These are phyloP conservation scores for Withania somnifera DNA, from an alignment of 305 asterid genomes.

Conservation along the genomic window DNA sequence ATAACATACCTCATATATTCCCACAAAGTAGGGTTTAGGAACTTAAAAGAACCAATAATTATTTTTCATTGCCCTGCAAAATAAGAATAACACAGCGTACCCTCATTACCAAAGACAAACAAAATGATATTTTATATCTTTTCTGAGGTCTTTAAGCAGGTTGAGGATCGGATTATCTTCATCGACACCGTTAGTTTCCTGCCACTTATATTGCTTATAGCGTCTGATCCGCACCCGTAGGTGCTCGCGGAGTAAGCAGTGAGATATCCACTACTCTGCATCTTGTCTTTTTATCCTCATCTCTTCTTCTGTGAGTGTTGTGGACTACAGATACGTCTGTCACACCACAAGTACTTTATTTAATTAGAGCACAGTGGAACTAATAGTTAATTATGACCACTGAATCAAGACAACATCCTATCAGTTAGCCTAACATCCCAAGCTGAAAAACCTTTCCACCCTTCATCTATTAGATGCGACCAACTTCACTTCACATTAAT, in stretches of 20 bases:
- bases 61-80: neutral
- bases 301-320: slow-evolving; percentile 77
- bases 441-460: neutral
- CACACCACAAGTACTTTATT: slow-evolving; percentile 13
- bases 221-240: slow-evolving; percentile 66
- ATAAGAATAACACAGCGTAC: slow-evolving; percentile 27
- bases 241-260: slow-evolving; percentile 72
- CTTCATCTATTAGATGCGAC: neutral
- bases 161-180: slow-evolving; percentile 65
- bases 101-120: slow-evolving; percentile 73
- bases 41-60: too few species aligned
- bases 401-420: neutral
- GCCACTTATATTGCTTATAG: slow-evolving; percentile 87
- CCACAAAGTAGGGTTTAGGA: too few species aligned
- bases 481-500: neutral
- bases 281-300: slow-evolving; percentile 92
- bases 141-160: slow-evolving; percentile 88
- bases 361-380: neutral
- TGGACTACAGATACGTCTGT: slow-evolving; percentile 90
- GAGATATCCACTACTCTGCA: slow-evolving; percentile 94
- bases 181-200: slow-evolving; percentile 88
- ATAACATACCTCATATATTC: too few species aligned
- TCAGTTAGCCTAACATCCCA: neutral
- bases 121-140: slow-evolving; percentile 85
- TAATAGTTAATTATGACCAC: neutral